phyloP scores from a whole-genome alignment of 2,329 filamentous ascomycete species.

The Lithohypha guttulata region DNA sequence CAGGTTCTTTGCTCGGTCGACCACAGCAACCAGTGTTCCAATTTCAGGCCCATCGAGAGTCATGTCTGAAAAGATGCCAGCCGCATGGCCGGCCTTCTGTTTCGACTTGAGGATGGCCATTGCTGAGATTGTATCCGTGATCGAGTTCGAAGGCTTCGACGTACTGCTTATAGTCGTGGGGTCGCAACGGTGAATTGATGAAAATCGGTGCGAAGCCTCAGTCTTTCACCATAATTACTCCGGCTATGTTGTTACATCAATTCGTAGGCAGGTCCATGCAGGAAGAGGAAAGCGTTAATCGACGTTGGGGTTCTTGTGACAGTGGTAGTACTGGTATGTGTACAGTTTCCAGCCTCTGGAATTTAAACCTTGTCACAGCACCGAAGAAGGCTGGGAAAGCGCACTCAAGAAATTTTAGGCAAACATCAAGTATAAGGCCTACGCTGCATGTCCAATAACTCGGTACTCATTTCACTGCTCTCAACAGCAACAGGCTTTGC shows the following conservation, averaged over 20 bases:
- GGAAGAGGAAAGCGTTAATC: slow-evolving; percentile 3
- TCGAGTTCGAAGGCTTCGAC: background rate
- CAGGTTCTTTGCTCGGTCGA: slow-evolving; percentile 92
- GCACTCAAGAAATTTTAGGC: no score
- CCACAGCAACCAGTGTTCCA: slow-evolving; percentile 80
- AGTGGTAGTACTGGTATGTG: background rate
- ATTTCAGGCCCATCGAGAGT: slow-evolving; percentile 85
- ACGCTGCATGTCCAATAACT: no score
- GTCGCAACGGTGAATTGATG: background rate
- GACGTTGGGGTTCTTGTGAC: background rate
- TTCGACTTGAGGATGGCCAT: slow-evolving; percentile 16
- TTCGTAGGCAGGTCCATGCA: background rate
- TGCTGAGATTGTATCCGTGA: slow-evolving; percentile 7
- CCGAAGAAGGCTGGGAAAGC: slow-evolving; percentile 4
- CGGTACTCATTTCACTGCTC: no score
- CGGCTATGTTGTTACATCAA: background rate
- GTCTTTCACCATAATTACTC: no score
- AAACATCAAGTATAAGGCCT: no score
- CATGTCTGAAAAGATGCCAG: slow-evolving; percentile 91
- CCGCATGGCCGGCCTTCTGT: slow-evolving; percentile 54
- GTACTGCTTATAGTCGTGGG: background rate
- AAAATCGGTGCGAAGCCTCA: background rate
- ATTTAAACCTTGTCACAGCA: slow-evolving; percentile 6
- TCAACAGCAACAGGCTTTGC: no score
- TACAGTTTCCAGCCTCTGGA: slow-evolving; percentile 2